These are phyloP conservation scores for Pythium dissotocum DNA, from an alignment of 352 stramenopile species.

Conservation along the genomic window DNA sequence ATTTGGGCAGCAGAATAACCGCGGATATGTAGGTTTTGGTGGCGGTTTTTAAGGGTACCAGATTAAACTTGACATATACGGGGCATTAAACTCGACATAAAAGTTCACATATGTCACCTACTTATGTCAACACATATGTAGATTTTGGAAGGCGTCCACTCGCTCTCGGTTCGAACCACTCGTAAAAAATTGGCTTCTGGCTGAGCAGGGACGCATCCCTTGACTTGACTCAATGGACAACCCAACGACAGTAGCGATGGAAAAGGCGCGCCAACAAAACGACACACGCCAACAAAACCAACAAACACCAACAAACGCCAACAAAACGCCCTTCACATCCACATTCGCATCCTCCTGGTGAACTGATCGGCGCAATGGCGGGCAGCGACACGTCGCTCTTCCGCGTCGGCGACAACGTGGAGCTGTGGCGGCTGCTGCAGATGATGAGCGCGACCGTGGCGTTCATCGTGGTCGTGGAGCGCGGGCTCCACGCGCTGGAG, in stretches of 20 bases:
- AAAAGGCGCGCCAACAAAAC: too few species aligned
- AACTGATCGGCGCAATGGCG: background rate
- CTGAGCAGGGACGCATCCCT: background rate
- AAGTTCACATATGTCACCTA: too few species aligned
- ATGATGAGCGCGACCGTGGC: slow-evolving; percentile 50
- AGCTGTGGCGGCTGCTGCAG: slow-evolving; percentile 49
- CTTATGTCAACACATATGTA: too few species aligned
- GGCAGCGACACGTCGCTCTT: slow-evolving; percentile 44
- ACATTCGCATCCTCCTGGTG: background rate
- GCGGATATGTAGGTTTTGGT: too few species aligned
- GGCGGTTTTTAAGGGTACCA: too few species aligned
- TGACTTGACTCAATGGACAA: background rate
- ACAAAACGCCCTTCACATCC: background rate
- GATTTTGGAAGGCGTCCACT: too few species aligned
- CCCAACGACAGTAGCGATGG: too few species aligned
- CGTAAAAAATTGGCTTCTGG: background rate
- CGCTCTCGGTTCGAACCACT: too few species aligned
- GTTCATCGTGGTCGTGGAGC: slow-evolving; percentile 53
- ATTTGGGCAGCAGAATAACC: too few species aligned
- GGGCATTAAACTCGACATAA: too few species aligned
- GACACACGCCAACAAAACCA: background rate
- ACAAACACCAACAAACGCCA: background rate
- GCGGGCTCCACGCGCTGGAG: slow-evolving; percentile 42
- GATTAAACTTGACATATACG: too few species aligned
- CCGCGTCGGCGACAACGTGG: slow-evolving; percentile 50